Evolutionary conservation across 768 basidiomycete species (phyloP).

Genomic region (Obba rivulosa): DNA sequence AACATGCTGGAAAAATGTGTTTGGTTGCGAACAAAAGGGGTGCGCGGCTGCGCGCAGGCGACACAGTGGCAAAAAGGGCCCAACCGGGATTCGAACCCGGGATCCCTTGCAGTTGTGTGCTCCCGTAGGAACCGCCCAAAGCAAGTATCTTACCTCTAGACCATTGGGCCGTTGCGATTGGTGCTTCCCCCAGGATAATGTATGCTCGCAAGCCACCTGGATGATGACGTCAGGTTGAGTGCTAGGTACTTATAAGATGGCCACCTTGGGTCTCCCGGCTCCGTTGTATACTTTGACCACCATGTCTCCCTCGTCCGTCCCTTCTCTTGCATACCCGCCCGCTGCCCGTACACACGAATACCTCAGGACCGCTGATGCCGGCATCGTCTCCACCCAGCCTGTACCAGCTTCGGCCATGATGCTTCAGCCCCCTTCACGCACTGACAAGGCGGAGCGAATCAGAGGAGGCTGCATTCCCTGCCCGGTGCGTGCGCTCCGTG

Average conservation of each 20-base stretch:
- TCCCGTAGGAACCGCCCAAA: slow-evolving; percentile 29
- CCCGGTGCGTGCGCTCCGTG: slow-evolving; percentile 5
- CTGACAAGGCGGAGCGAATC: slow-evolving; percentile 6
- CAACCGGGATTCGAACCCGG: slow-evolving; percentile 47
- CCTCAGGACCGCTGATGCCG: not conserved
- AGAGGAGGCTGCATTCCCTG: slow-evolving; percentile 16
- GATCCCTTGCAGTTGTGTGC: slow-evolving; percentile 37
- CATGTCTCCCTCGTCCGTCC: not conserved
- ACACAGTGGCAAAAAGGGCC: slow-evolving; percentile 30
- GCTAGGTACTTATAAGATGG: too few relatives aligned
- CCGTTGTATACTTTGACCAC: not conserved
- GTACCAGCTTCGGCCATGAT: not conserved
- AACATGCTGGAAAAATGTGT: too few relatives aligned
- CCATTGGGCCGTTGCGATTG: slow-evolving; percentile 28
- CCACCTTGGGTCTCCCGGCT: too few relatives aligned
- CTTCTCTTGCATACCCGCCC: slow-evolving; percentile 7
- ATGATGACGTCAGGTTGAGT: too few relatives aligned
- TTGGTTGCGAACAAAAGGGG: too few relatives aligned
- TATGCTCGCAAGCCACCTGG: too few relatives aligned
- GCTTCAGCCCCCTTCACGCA: not conserved
- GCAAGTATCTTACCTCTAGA: slow-evolving; percentile 50
- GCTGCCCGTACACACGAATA: not conserved
- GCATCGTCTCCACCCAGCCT: slow-evolving; percentile 2
- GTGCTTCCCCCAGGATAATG: too few relatives aligned
- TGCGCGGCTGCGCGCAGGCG: too few relatives aligned